Conservation (phyloP, 345 rosid genomes). For the Pugionium cornutum region DNA sequence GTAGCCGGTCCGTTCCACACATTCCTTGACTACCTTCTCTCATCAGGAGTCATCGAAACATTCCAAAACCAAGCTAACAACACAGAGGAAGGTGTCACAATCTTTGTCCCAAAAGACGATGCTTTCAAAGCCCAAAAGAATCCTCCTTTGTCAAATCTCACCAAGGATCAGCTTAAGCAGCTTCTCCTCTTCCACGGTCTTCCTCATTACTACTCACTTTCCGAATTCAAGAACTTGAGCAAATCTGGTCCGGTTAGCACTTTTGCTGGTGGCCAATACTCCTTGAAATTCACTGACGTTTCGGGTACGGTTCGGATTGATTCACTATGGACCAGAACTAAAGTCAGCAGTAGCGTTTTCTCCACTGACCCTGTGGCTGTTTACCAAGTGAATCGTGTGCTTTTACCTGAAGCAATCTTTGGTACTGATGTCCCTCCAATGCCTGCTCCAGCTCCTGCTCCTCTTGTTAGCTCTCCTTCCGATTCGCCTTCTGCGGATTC, state of each 20-base stretch:
- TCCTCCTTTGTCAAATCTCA: slow-evolving; percentile 70
- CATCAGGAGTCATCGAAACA: slow-evolving; percentile 77
- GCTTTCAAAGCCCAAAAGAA: slow-evolving; percentile 77
- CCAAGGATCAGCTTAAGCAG: slow-evolving; percentile 69
- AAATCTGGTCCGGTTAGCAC: slow-evolving; percentile 57
- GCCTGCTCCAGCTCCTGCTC: slow-evolving; percentile 88
- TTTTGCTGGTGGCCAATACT: slow-evolving; percentile 65
- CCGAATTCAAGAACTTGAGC: slow-evolving; percentile 87
- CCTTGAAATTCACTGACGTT: slow-evolving; percentile 64
- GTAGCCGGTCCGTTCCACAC: slow-evolving; percentile 86
- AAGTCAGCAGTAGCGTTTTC: slow-evolving; percentile 72
- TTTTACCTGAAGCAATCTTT: slow-evolving; percentile 82
- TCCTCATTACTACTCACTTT: slow-evolving; percentile 66
- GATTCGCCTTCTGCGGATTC: slow-evolving; percentile 62
- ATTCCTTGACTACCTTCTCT: slow-evolving; percentile 65
- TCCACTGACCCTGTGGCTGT: slow-evolving; percentile 82
- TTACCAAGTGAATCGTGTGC: slow-evolving; percentile 76
- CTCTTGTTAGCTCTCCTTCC: slow-evolving; percentile 57
- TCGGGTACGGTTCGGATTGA: slow-evolving; percentile 66
- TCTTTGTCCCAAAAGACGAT: slow-evolving; percentile 80
- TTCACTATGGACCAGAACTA: slow-evolving; percentile 79
- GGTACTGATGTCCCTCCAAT: slow-evolving; percentile 89
- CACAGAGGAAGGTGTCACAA: slow-evolving; percentile 79
- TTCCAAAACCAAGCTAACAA: slow-evolving; percentile 92
- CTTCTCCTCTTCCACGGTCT: slow-evolving; percentile 80